Evolutionary conservation across 2,329 filamentous ascomycete genomes (phyloP).

Genomic region (Pyricularia grisea): DNA sequence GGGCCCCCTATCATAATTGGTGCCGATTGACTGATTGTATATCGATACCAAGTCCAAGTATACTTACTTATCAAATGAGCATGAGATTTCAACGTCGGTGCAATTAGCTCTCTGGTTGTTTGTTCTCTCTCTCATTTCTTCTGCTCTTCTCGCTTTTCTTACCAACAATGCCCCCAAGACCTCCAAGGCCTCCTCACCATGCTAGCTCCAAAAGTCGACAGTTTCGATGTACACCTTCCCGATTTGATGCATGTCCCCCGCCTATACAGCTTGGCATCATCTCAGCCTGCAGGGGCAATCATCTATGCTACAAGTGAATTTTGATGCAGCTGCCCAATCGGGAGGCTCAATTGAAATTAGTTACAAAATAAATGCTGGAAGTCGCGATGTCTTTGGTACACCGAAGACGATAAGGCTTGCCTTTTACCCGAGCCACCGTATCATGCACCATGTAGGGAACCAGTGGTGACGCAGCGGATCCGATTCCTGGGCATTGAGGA

Average conservation of each 20-base stretch:
- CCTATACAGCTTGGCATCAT: neutral
- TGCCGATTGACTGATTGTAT: neutral
- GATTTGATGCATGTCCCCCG: neutral
- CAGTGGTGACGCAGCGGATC: neutral
- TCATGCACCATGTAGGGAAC: neutral
- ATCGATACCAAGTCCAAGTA: neutral
- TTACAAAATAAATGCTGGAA: constrained; percentile 40
- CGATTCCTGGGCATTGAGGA: neutral
- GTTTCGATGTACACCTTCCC: neutral
- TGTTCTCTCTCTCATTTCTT: neutral
- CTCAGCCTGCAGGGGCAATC: neutral
- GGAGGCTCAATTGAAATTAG: neutral
- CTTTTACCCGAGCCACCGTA: neutral
- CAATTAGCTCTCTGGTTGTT: neutral
- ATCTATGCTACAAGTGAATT: neutral
- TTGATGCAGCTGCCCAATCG: neutral
- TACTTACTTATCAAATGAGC: neutral
- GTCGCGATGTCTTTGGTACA: constrained; percentile 39
- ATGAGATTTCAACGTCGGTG: neutral
- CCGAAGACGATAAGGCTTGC: neutral
- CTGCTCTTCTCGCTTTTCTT: neutral
- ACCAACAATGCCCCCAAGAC: neutral
- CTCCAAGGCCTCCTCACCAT: neutral
- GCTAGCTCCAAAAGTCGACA: neutral
- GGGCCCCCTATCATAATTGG: neutral